Evolutionary conservation across 306 rosid genomes (phyloP).

Genomic region (Spatholobus suberectus): DNA sequence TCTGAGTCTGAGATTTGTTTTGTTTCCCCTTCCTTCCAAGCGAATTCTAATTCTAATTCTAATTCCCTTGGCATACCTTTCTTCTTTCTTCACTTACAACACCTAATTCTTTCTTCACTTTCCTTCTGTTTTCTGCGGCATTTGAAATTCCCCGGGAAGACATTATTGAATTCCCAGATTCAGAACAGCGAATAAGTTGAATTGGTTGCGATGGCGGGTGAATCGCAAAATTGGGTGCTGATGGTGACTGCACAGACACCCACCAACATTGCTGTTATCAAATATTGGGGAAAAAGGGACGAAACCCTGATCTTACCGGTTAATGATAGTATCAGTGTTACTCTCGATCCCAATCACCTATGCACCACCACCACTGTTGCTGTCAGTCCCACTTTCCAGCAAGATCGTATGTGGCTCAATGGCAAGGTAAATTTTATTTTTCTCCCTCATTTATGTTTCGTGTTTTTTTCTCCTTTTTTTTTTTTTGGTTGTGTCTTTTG

Average conservation of each 20-base stretch:
- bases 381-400: conserved; percentile 77
- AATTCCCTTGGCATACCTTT: neutral
- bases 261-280: conserved; percentile 94
- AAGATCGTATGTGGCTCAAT: conserved; percentile 99
- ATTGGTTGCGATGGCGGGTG: conserved; percentile 50
- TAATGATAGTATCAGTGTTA: conserved; percentile 93
- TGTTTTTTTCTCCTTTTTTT: too few species aligned
- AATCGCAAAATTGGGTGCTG: conserved; percentile 72
- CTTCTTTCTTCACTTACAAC: neutral
- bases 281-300: conserved; percentile 98
- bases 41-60: too few species aligned
- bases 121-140: conserved; percentile 35
- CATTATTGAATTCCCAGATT: neutral
- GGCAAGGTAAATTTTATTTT: conserved; percentile 62
- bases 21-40: too few species aligned
- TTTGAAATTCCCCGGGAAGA: conserved; percentile 18
- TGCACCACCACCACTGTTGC: conserved; percentile 97
- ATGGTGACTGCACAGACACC: conserved; percentile 95
- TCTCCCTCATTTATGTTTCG: too few species aligned
- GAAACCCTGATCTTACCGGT: conserved; percentile 87
- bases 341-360: conserved; percentile 91
- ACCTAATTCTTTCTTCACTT: neutral
- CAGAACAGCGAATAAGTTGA: neutral
- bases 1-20: too few species aligned
- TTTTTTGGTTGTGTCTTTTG: neutral